Base-by-base conservation (phyloP, 257 asterid genomes). In the Solanum appendiculatum region DNA sequence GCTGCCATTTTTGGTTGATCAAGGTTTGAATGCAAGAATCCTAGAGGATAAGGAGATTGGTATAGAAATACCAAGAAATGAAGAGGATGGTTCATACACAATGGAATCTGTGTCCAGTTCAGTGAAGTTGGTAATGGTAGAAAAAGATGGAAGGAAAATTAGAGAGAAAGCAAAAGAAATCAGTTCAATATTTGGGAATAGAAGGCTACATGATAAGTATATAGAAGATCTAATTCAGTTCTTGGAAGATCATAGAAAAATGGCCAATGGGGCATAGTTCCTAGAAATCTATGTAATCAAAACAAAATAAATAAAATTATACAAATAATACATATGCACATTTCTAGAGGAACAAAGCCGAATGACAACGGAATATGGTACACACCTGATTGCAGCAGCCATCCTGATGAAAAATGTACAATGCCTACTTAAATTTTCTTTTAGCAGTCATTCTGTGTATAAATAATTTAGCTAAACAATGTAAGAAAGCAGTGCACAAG, bases 11-110 rank as follows among this genome's bases (percentile, higher is more conserved):
- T 69, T 37, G 82, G 89, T 40, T 16, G 92, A 92, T 34, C 91
- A 88, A 88, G 93, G 92, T 25, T 33, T 90, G 68, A 90, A 80
- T 86, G 91, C 92, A 36, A 86, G 92, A 78, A 86, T 86, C 27
- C 4, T 92, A 54, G 91, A 70, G 64, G 91, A 87, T 5, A 89
- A 86, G 70, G 51, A 81, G 21, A 82, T 89, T 48, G 93, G 91
- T 9, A 16, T 72, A 8, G 94, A 90, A 72, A 77, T 92, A n/a
- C 82, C 86, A 2, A 90, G 92, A 56, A 82, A 87, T 37, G 90
- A 77, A 39, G 44, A 69, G 7, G 91, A 92, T 72, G 94, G 91
- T 6, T 86, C 91, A 44, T 88, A 83, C 73, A 87, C 86, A 7
- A 85, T 84, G n/a, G 37, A 89, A 29, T 64, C 74, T 1, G 89